Percentiles rank a stretch among this genome's conserved stretches.
These are phyloP conservation scores for Fusarium lateritium DNA, from an alignment of 2,329 filamentous ascomycete species.

Conservation along the genomic window DNA sequence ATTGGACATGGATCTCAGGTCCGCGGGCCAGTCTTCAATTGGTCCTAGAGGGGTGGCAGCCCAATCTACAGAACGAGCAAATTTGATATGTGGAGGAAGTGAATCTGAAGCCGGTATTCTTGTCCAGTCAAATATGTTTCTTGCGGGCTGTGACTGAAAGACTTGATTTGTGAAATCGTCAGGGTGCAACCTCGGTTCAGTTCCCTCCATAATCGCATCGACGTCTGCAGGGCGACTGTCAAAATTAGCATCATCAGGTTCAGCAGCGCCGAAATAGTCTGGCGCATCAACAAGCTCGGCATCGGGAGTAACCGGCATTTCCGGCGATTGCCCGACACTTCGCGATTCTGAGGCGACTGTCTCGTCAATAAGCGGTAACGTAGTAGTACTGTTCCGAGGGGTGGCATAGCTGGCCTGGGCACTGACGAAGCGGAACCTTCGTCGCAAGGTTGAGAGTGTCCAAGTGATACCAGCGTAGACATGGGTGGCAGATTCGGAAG, in stretches of 20 bases:
- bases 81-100: slow-evolving; percentile 79
- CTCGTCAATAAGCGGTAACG: slow-evolving; percentile 57
- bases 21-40: slow-evolving; percentile 79
- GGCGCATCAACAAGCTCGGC: slow-evolving; percentile 51
- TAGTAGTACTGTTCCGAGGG: slow-evolving; percentile 59
- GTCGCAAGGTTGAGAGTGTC: slow-evolving; percentile 79
- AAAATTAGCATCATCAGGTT: slow-evolving; percentile 27
- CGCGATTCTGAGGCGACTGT: slow-evolving; percentile 52
- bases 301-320: slow-evolving; percentile 54
- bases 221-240: slow-evolving; percentile 20
- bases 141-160: slow-evolving; percentile 54
- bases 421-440: slow-evolving; percentile 77
- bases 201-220: slow-evolving; percentile 48
- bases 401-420: slow-evolving; percentile 59
- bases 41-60: slow-evolving; percentile 79
- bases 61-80: slow-evolving; percentile 82
- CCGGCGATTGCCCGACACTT: slow-evolving; percentile 56
- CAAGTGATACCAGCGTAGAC: slow-evolving; percentile 76
- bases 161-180: slow-evolving; percentile 61
- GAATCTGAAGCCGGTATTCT: slow-evolving; percentile 74
- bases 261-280: slow-evolving; percentile 62
- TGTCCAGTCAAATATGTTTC: slow-evolving; percentile 85
- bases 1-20: slow-evolving; percentile 84
- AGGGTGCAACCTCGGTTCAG: slow-evolving; percentile 53
- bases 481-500: slow-evolving; percentile 68